phyloP scores from a whole-genome alignment of 768 basidiomycete species.

The Clavaria fumosa region DNA sequence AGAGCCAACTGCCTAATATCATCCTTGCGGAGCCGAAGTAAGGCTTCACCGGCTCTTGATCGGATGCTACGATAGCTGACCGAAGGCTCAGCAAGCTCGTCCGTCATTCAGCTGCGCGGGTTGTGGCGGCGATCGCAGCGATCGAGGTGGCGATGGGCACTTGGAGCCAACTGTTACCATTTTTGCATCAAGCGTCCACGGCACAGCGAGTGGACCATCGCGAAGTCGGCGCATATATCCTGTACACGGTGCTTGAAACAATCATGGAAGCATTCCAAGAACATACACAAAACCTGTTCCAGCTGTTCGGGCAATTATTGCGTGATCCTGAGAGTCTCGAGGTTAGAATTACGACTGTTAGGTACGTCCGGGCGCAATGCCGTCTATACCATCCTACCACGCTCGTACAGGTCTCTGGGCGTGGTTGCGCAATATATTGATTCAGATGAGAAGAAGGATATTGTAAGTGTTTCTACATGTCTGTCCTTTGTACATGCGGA shows the following conservation, averaged over 20 bases:
- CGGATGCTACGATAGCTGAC: conserved; percentile 1
- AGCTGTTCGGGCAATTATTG: conserved; percentile 59
- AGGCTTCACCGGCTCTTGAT: conserved; percentile 15
- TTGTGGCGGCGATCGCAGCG: conserved; percentile 83
- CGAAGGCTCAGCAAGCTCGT: conserved; percentile 55
- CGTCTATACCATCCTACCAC: no score
- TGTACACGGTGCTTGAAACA: conserved; percentile 83
- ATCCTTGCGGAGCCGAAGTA: conserved; percentile 69
- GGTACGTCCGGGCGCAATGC: no score
- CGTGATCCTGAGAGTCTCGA: conserved; percentile 75
- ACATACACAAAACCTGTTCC: conserved; percentile 59
- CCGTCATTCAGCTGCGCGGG: conserved; percentile 83
- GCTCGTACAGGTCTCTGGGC: conserved; percentile 54
- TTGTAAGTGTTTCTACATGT: conserved; percentile 37
- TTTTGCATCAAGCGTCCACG: conserved; percentile 63
- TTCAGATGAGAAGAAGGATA: conserved; percentile 68
- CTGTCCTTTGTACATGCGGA: conserved; percentile 4
- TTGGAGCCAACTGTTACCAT: conserved; percentile 83
- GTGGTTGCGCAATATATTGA: conserved; percentile 90
- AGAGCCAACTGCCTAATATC: conserved; percentile 62
- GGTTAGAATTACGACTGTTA: conserved; percentile 80
- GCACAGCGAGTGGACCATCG: conserved; percentile 60
- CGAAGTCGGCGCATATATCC: conserved; percentile 82
- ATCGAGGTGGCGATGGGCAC: conserved; percentile 66
- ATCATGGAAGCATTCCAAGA: conserved; percentile 82